Conservation (phyloP, 2,329 filamentous ascomycete species). For the Onygenales sp. region DNA sequence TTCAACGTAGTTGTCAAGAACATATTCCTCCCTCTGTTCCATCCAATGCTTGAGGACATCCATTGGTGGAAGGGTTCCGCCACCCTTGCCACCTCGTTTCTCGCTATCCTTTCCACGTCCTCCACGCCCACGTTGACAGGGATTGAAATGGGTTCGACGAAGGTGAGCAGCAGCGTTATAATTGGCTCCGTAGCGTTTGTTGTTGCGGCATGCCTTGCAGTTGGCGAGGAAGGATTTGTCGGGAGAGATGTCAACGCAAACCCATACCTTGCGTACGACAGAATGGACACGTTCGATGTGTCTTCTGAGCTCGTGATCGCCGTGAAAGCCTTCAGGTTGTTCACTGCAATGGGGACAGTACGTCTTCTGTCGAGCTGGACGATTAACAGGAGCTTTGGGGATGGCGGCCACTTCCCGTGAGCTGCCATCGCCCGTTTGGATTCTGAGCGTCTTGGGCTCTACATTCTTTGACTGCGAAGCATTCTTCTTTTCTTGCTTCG, state of each 20-base stretch:
- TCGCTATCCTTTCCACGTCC: slow-evolving; percentile 50
- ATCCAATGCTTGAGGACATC: slow-evolving; percentile 54
- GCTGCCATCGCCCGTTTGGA: slow-evolving; percentile 43
- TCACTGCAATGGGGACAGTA: slow-evolving; percentile 62
- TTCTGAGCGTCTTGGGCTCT: slow-evolving; percentile 42
- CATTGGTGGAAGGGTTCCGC: slow-evolving; percentile 53
- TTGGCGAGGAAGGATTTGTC: slow-evolving; percentile 59
- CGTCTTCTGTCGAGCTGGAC: slow-evolving; percentile 62
- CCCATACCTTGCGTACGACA: slow-evolving; percentile 49
- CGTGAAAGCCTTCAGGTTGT: slow-evolving; percentile 69
- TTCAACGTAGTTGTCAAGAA: slow-evolving; percentile 22
- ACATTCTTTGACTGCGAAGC: slow-evolving; percentile 23
- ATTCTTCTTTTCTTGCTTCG: slow-evolving; percentile 31
- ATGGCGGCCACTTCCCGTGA: slow-evolving; percentile 47
- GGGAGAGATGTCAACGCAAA: slow-evolving; percentile 51
- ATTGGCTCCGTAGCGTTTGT: slow-evolving; percentile 79
- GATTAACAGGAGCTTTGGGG: slow-evolving; percentile 48
- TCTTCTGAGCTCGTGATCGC: slow-evolving; percentile 70
- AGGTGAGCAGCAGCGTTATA: slow-evolving; percentile 93
- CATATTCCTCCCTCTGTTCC: slow-evolving; percentile 44
- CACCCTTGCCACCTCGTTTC: slow-evolving; percentile 52
- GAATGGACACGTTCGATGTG: slow-evolving; percentile 61
- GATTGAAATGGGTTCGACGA: slow-evolving; percentile 78
- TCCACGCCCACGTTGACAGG: slow-evolving; percentile 45
- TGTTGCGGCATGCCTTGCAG: slow-evolving; percentile 71